Conservation (phyloP, 1,284 basidiomycete species). For the Sutorius eximius region DNA sequence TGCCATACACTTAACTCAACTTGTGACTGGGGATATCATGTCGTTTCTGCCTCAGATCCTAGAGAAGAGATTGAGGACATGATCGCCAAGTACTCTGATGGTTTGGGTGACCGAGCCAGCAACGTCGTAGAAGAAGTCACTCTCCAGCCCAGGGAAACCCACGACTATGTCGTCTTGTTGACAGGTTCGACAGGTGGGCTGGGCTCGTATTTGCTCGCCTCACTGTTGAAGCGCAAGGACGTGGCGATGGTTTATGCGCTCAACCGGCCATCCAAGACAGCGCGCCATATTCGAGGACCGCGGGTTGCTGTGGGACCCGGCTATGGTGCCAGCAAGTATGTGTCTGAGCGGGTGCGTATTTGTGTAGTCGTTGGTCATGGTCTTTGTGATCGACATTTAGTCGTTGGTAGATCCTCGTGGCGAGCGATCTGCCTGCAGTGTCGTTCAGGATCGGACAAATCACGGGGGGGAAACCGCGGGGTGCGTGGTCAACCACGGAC, state of each 20-base stretch:
- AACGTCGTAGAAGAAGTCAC: neutral
- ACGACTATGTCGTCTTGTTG: neutral
- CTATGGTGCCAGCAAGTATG: slow-evolving; percentile 29
- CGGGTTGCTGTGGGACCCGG: slow-evolving; percentile 16
- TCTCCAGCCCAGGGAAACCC: too few relatives aligned
- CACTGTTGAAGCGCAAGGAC: slow-evolving; percentile 17
- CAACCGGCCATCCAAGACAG: slow-evolving; percentile 35
- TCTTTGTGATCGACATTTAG: neutral
- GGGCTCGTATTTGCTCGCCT: slow-evolving; percentile 29
- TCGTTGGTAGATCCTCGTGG: slow-evolving; percentile 14
- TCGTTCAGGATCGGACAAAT: slow-evolving; percentile 29
- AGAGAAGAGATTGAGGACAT: slow-evolving; percentile 26
- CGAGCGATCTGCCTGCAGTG: slow-evolving; percentile 18
- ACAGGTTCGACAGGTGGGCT: neutral
- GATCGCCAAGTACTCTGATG: slow-evolving; percentile 24
- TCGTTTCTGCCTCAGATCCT: neutral
- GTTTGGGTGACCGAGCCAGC: neutral
- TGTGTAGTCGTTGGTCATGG: neutral
- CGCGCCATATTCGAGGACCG: slow-evolving; percentile 21
- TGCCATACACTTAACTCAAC: neutral
- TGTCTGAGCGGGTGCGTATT: slow-evolving; percentile 26
- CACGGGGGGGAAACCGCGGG: slow-evolving; percentile 18
- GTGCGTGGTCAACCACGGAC: slow-evolving; percentile 26
- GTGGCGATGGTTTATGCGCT: slow-evolving; percentile 34
- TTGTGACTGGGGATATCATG: too few relatives aligned